Percentiles rank a stretch among this genome's conserved stretches.
These are phyloP conservation scores for Pachysandra terminalis DNA, from an alignment of 164 flowering plant genomes.

Conservation along the genomic window DNA sequence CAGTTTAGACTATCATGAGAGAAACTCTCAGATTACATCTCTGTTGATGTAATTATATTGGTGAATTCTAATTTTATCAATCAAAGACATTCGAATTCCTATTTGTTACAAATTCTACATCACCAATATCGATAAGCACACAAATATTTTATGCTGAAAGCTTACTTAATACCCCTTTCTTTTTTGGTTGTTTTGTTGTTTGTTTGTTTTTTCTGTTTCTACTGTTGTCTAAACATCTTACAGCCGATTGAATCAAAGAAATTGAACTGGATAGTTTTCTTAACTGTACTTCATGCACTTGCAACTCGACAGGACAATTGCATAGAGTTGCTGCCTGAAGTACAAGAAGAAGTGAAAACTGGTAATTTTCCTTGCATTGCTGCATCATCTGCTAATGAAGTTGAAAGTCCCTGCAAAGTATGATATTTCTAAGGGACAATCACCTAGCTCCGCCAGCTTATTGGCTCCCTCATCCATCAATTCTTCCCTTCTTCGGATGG, in stretches of 20 bases:
- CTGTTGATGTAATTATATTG: too few species aligned
- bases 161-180: too few species aligned
- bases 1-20: too few species aligned
- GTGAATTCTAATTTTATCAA: too few species aligned
- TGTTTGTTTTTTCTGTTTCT: neutral
- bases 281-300: neutral
- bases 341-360: too few species aligned
- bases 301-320: conserved; percentile 52
- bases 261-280: conserved; percentile 4
- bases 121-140: too few species aligned
- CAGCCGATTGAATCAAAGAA: neutral
- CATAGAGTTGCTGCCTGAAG: conserved; percentile 75
- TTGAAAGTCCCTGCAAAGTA: conserved; percentile 28
- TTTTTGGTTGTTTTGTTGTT: neutral
- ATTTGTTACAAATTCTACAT: too few species aligned
- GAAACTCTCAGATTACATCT: too few species aligned
- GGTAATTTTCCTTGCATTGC: conserved; percentile 42
- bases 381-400: conserved; percentile 25
- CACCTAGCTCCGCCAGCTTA: conserved; percentile 28
- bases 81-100: too few species aligned
- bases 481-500: conserved; percentile 25
- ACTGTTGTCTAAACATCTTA: neutral
- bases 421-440: conserved; percentile 21
- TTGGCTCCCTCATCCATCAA: conserved; percentile 26
- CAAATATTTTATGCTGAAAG: too few species aligned